Evolutionary conservation across 2,329 filamentous ascomycete species (phyloP).

Genomic region (Fusarium torulosum): DNA sequence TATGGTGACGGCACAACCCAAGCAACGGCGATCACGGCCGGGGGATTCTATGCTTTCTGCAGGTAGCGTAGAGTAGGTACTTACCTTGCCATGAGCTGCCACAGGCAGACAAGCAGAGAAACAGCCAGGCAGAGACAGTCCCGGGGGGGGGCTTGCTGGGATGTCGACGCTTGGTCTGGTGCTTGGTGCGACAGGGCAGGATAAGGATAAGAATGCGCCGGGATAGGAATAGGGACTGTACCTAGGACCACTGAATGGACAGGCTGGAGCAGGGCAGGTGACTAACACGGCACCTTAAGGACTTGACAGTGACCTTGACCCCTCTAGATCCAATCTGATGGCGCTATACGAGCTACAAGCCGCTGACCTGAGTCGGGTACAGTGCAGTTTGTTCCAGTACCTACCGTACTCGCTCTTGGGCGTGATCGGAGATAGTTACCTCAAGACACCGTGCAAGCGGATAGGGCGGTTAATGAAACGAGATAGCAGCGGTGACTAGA

Average conservation of each 20-base stretch:
- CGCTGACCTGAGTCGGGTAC: slow-evolving; percentile 38
- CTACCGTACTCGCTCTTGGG: slow-evolving; percentile 17
- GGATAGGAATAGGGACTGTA: slow-evolving; percentile 33
- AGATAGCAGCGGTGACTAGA: slow-evolving; percentile 40
- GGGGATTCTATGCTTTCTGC: slow-evolving; percentile 1
- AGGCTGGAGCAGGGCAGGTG: slow-evolving; percentile 42
- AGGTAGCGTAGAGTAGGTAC: background rate
- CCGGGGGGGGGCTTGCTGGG: slow-evolving; percentile 27
- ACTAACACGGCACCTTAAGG: slow-evolving; percentile 43
- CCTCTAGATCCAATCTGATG: slow-evolving; percentile 34
- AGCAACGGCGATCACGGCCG: slow-evolving; percentile 40
- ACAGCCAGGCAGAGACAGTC: slow-evolving; percentile 20
- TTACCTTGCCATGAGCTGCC: background rate
- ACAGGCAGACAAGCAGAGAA: slow-evolving; percentile 13
- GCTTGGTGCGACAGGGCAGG: slow-evolving; percentile 40
- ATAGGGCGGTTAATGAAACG: slow-evolving; percentile 31
- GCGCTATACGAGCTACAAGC: slow-evolving; percentile 42
- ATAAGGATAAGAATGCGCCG: slow-evolving; percentile 35
- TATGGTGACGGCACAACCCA: slow-evolving; percentile 38
- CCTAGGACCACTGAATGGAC: slow-evolving; percentile 25
- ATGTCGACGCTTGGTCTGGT: slow-evolving; percentile 18
- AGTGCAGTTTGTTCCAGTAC: background rate
- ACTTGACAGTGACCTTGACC: slow-evolving; percentile 6
- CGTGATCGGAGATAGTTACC: slow-evolving; percentile 43
- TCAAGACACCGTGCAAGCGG: slow-evolving; percentile 26